Evolutionary conservation across 1,139 yeast genomes (phyloP).

Genomic region (Yamadazyma sp.): DNA sequence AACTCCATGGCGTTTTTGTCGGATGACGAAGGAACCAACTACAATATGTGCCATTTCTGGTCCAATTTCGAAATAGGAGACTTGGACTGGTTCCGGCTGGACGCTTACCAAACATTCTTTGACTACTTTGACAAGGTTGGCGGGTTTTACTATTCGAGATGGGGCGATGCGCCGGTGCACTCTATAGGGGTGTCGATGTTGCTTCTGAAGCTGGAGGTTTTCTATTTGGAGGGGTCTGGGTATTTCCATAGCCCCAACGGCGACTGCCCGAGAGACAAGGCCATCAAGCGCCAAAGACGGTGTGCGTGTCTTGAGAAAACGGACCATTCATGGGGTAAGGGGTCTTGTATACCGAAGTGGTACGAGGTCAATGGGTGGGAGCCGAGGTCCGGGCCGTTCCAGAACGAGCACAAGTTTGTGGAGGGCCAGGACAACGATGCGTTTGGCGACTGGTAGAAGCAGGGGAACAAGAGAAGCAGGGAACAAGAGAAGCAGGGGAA

Average conservation of each 20-base stretch:
- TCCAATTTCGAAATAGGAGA: conserved; percentile 39
- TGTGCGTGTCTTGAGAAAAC: conserved; percentile 24
- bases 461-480: not conserved
- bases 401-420: conserved; percentile 15
- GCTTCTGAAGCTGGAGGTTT: conserved; percentile 23
- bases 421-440: conserved; percentile 11
- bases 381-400: conserved; percentile 15
- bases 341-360: conserved; percentile 23
- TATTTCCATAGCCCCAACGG: conserved; percentile 35
- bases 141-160: conserved; percentile 40
- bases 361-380: conserved; percentile 19
- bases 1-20: conserved; percentile 14
- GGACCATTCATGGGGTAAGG: conserved; percentile 22
- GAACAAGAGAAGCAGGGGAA: not conserved
- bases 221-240: conserved; percentile 36
- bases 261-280: conserved; percentile 30
- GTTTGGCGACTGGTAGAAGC: conserved; percentile 10
- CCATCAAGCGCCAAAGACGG: conserved; percentile 17
- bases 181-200: conserved; percentile 28
- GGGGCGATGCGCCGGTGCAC: conserved; percentile 47
- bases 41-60: conserved; percentile 43
- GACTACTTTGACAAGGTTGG: conserved; percentile 29
- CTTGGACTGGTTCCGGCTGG: conserved; percentile 23
- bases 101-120: conserved; percentile 25
- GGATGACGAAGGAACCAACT: conserved; percentile 22